phyloP scores from a whole-genome alignment of 768 basidiomycete genomes.

The Agrocybe pediades region DNA sequence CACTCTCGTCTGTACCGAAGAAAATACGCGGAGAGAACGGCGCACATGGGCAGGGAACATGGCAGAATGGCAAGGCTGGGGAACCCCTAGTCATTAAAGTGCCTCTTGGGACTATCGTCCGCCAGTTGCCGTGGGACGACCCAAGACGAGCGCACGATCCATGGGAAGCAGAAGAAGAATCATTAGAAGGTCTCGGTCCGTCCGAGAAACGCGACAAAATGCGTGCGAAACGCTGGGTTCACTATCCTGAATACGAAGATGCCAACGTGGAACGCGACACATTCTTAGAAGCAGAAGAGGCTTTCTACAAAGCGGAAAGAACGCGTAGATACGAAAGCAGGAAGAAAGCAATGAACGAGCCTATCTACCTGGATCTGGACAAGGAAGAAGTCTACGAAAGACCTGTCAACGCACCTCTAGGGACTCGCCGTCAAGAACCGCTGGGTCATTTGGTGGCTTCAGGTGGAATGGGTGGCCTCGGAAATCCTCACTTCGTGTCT shows the following conservation, averaged over 20 bases:
- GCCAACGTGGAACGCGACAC: constrained; percentile 61
- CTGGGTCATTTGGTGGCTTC: constrained; percentile 68
- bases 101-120: constrained; percentile 88
- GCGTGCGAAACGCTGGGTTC: constrained; percentile 73
- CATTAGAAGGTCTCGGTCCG: constrained; percentile 45
- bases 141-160: constrained; percentile 63
- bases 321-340: constrained; percentile 51
- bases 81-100: constrained; percentile 76
- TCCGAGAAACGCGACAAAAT: constrained; percentile 58
- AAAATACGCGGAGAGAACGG: constrained; percentile 72
- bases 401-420: constrained; percentile 62
- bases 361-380: constrained; percentile 66
- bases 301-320: constrained; percentile 61
- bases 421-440: constrained; percentile 50
- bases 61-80: constrained; percentile 81
- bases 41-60: constrained; percentile 77
- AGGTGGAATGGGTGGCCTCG: constrained; percentile 82
- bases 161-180: constrained; percentile 75
- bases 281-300: constrained; percentile 73
- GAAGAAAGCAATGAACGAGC: constrained; percentile 39
- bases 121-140: constrained; percentile 70
- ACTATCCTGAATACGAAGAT: constrained; percentile 71
- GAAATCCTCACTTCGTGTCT: constrained; percentile 85
- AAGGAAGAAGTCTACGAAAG: constrained; percentile 44
- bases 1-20: constrained; percentile 71